These are phyloP conservation scores for Pilatotrama ljubarskyi DNA, from an alignment of 768 basidiomycete species.

Conservation along the genomic window DNA sequence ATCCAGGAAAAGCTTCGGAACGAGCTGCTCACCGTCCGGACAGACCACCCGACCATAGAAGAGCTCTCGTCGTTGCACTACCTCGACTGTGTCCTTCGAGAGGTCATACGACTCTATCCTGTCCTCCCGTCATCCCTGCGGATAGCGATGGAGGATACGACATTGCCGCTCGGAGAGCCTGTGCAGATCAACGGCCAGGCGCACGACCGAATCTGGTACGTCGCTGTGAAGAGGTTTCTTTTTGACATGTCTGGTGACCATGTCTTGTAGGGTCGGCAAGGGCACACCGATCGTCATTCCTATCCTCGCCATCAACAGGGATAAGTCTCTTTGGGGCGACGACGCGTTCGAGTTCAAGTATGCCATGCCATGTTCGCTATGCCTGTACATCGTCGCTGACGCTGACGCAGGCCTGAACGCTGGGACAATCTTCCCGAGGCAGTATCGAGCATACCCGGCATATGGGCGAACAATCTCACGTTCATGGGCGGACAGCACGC, in stretches of 20 bases:
- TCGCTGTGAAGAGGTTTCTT: slow-evolving; percentile 18
- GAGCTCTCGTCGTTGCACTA: slow-evolving; percentile 63
- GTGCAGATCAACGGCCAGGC: slow-evolving; percentile 15
- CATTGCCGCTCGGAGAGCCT: slow-evolving; percentile 48
- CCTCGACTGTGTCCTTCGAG: slow-evolving; percentile 62
- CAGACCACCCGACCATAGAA: slow-evolving; percentile 56
- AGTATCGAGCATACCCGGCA: slow-evolving; percentile 51
- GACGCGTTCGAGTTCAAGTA: slow-evolving; percentile 63
- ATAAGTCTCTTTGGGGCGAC: slow-evolving; percentile 57
- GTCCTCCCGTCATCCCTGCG: slow-evolving; percentile 53
- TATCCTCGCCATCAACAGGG: slow-evolving; percentile 52
- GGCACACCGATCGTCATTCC: slow-evolving; percentile 45
- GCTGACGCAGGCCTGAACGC: slow-evolving; percentile 52
- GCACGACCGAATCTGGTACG: slow-evolving; percentile 29
- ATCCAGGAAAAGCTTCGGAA: slow-evolving; percentile 40
- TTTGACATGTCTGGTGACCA: neutral
- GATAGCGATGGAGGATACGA: slow-evolving; percentile 42
- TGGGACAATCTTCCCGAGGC: slow-evolving; percentile 55
- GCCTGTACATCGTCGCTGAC: neutral
- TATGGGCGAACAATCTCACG: slow-evolving; percentile 58
- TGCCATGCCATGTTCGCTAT: slow-evolving; percentile 1
- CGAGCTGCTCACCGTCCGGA: slow-evolving; percentile 32
- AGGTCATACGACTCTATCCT: slow-evolving; percentile 55
- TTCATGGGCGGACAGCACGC: slow-evolving; percentile 65
- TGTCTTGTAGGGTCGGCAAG: slow-evolving; percentile 23